Evolutionary conservation across 2,329 filamentous ascomycete species (phyloP).

Genomic region (Pyrenophora seminiperda): DNA sequence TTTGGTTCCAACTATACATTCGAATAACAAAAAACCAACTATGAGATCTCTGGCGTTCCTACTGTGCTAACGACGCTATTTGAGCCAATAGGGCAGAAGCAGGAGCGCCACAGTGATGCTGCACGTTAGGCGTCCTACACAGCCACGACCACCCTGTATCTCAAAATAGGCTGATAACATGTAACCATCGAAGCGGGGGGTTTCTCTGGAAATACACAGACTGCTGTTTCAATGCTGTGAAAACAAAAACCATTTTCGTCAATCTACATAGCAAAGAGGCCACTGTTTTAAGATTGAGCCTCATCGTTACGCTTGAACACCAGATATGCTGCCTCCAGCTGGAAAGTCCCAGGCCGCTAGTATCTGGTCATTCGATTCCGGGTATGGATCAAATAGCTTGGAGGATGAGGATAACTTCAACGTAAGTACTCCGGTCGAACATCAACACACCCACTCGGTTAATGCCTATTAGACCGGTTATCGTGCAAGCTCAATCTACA

Average conservation of each 20-base stretch:
- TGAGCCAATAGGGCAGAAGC: slow-evolving; percentile 15
- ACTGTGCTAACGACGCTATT: no score
- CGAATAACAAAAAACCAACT: no score
- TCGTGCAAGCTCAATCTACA: slow-evolving; percentile 1
- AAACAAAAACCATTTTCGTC: neutral
- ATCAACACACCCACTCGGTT: neutral
- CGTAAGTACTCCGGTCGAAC: neutral
- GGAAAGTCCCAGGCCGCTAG: slow-evolving; percentile 32
- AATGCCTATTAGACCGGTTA: slow-evolving; percentile 17
- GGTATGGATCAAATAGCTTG: slow-evolving; percentile 34
- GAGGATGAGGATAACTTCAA: slow-evolving; percentile 22
- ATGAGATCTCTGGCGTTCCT: no score
- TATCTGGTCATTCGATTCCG: slow-evolving; percentile 43
- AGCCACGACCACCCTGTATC: slow-evolving; percentile 33
- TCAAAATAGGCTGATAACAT: slow-evolving; percentile 17
- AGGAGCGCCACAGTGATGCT: slow-evolving; percentile 19
- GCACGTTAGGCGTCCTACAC: slow-evolving; percentile 19
- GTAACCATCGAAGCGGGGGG: neutral
- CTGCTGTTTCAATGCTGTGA: neutral
- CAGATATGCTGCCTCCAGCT: slow-evolving; percentile 36
- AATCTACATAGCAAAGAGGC: neutral
- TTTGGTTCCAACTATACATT: no score
- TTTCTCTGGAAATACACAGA: slow-evolving; percentile 4
- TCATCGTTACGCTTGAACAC: slow-evolving; percentile 7
- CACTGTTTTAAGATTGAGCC: neutral